Evolutionary conservation across 2,329 filamentous ascomycete genomes (phyloP).

Genomic region (Neofusicoccum parvum): DNA sequence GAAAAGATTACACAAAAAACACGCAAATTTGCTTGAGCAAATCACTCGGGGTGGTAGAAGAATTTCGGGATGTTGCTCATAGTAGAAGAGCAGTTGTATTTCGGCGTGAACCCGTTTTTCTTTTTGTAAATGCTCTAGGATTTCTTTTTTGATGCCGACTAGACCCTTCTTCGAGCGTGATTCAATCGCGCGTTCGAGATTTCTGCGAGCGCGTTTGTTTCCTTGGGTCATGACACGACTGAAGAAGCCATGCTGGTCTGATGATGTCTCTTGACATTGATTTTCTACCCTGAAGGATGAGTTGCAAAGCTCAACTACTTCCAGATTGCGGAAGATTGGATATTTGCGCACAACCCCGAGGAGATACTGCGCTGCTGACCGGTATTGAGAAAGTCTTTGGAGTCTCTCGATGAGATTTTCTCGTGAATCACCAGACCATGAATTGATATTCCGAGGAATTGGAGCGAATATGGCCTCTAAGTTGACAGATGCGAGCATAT

Average conservation of each 20-base stretch:
- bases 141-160: background rate
- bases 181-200: background rate
- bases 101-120: background rate
- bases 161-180: background rate
- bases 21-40: background rate
- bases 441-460: background rate
- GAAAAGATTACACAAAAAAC: background rate
- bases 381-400: background rate
- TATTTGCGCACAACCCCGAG: background rate
- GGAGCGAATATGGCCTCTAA: too few relatives aligned
- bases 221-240: background rate
- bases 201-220: background rate
- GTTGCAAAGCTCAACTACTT: background rate
- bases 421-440: background rate
- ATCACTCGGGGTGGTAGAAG: background rate
- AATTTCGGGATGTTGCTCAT: background rate
- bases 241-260: background rate
- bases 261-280: too few relatives aligned
- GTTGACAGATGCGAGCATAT: too few relatives aligned
- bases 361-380: too few relatives aligned
- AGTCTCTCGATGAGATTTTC: background rate
- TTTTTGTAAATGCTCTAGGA: background rate
- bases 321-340: background rate
- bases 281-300: too few relatives aligned
- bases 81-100: background rate